phyloP scores from a whole-genome alignment of 257 asterid species.

The Cruciata laevipes region DNA sequence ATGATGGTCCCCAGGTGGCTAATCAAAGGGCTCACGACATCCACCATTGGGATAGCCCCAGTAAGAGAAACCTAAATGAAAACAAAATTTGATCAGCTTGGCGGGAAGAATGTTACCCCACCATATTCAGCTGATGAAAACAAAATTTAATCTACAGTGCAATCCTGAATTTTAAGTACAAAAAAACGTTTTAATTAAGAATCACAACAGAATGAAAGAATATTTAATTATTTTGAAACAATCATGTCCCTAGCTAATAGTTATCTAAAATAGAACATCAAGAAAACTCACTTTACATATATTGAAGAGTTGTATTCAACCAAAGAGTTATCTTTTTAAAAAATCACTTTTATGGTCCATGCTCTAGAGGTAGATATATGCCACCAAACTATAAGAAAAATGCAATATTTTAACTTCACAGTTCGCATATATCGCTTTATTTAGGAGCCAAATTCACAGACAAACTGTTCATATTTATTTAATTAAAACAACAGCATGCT shows the following conservation, averaged over 20 bases:
- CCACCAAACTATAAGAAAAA: too few species aligned
- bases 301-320: background rate
- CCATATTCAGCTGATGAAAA: conserved; percentile 59
- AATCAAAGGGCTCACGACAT: conserved; percentile 7
- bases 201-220: too few species aligned
- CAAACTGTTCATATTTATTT: too few species aligned
- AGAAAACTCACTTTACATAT: background rate
- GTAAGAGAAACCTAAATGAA: background rate
- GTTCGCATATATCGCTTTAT: too few species aligned
- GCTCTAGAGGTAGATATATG: too few species aligned
- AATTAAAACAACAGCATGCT: too few species aligned
- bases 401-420: too few species aligned
- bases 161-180: conserved; percentile 29
- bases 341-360: too few species aligned
- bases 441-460: too few species aligned
- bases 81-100: conserved; percentile 16
- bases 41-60: background rate
- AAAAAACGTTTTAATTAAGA: too few species aligned
- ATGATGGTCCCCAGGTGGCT: background rate
- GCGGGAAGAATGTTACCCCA: conserved; percentile 67
- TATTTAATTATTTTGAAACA: too few species aligned
- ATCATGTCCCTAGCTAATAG: background rate
- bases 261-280: background rate
- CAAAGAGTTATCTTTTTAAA: background rate
- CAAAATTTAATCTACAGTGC: conserved; percentile 47